Evolutionary conservation across 2,329 filamentous ascomycete species (phyloP).

Genomic region (Aureobasidium sp.): DNA sequence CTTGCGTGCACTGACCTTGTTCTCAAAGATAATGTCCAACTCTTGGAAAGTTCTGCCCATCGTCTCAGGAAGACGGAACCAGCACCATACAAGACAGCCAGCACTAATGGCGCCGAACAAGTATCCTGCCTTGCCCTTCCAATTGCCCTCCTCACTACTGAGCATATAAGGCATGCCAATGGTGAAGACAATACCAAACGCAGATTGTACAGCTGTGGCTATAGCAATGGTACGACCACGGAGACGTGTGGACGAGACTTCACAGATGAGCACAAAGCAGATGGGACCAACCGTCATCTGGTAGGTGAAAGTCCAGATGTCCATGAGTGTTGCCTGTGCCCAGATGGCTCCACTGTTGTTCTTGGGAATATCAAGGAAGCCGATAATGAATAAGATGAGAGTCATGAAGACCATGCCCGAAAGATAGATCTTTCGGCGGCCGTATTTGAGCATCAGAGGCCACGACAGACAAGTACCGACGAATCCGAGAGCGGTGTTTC

Average conservation of each 20-base stretch:
- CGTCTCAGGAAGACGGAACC: conserved; percentile 84
- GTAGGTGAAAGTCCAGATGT: conserved; percentile 84
- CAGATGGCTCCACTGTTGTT: no score
- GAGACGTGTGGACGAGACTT: conserved; percentile 83
- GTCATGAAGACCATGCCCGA: no score
- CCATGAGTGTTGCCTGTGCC: conserved; percentile 88
- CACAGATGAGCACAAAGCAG: conserved; percentile 88
- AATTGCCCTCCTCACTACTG: conserved; percentile 88
- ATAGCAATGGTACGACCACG: conserved; percentile 95
- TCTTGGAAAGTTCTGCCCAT: conserved; percentile 85
- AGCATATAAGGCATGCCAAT: conserved; percentile 94
- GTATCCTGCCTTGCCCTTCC: conserved; percentile 88
- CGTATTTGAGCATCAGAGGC: no score
- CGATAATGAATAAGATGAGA: conserved; percentile 85
- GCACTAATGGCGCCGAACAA: conserved; percentile 89
- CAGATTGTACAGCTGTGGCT: conserved; percentile 79
- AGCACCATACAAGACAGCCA: conserved; percentile 83
- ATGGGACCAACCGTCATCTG: conserved; percentile 91
- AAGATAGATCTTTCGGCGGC: no score
- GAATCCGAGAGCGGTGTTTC: conserved; percentile 80
- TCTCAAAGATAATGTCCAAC: conserved; percentile 86
- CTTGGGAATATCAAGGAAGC: conserved; percentile 80
- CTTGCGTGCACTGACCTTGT: conserved; percentile 73
- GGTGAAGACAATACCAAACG: conserved; percentile 83
- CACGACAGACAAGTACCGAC: conserved; percentile 79